phyloP scores from a whole-genome alignment of 345 rosid genomes.

The Lepidium sativum region DNA sequence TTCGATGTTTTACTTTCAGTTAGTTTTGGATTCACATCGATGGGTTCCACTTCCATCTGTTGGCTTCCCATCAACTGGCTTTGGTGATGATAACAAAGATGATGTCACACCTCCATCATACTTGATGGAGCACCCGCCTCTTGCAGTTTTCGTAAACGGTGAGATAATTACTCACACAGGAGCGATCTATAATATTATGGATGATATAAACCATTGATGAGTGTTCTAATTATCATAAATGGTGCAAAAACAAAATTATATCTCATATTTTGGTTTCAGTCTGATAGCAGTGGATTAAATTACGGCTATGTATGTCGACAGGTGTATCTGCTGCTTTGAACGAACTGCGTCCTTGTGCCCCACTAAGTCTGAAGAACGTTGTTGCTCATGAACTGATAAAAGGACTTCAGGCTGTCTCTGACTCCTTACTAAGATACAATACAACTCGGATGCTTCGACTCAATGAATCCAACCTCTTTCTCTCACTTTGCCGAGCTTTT shows the following conservation, averaged over 20 bases:
- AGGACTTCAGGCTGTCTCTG: slow-evolving; percentile 81
- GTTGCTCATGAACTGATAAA: slow-evolving; percentile 73
- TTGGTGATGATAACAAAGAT: slow-evolving; percentile 60
- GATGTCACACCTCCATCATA: slow-evolving; percentile 91
- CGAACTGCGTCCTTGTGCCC: slow-evolving; percentile 89
- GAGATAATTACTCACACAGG: neutral
- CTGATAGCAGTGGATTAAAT: neutral
- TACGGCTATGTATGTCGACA: slow-evolving; percentile 19
- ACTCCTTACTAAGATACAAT: slow-evolving; percentile 72
- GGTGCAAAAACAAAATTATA: neutral
- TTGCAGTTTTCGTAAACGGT: slow-evolving; percentile 93
- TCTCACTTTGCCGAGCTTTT: slow-evolving; percentile 82
- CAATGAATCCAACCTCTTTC: slow-evolving; percentile 74
- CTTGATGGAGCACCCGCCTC: slow-evolving; percentile 98
- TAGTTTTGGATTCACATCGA: slow-evolving; percentile 94
- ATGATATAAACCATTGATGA: neutral
- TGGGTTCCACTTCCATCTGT: slow-evolving; percentile 94
- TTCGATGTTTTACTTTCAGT: slow-evolving; percentile 41
- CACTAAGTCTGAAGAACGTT: slow-evolving; percentile 64
- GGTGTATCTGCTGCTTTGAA: slow-evolving; percentile 94
- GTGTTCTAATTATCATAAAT: neutral
- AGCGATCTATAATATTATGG: neutral
- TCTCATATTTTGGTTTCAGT: neutral
- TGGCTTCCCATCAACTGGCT: slow-evolving; percentile 62
- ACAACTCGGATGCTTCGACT: slow-evolving; percentile 87